phyloP scores from a whole-genome alignment of 1,284 basidiomycete species.

The Erythrobasidium hasegawianum region DNA sequence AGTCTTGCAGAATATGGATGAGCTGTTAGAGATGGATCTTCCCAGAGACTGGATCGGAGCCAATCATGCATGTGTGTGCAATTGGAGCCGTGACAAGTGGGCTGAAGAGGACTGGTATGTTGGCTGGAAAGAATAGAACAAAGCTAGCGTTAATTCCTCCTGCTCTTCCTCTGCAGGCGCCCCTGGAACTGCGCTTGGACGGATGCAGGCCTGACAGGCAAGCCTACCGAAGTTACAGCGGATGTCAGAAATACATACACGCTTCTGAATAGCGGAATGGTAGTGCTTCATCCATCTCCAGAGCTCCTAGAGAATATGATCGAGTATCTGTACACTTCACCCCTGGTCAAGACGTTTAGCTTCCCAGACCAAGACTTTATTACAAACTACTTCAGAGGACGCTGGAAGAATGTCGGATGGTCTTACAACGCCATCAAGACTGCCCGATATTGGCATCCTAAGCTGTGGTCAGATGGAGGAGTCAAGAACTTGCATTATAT shows the following conservation, averaged over 20 bases:
- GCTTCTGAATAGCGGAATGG: constrained; percentile 82
- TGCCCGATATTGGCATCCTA: constrained; percentile 62
- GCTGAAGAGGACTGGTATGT: constrained; percentile 32
- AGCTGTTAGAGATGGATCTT: constrained; percentile 65
- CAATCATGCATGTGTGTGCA: constrained; percentile 85
- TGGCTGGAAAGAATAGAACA: too few relatives aligned
- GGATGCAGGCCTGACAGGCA: constrained; percentile 54
- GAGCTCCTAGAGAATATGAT: constrained; percentile 59
- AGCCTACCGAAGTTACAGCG: constrained; percentile 51
- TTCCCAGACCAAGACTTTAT: constrained; percentile 95
- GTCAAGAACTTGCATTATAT: constrained; percentile 55
- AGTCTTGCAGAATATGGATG: constrained; percentile 81
- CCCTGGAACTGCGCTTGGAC: constrained; percentile 84
- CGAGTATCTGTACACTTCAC: constrained; percentile 63
- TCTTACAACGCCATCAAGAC: constrained; percentile 84
- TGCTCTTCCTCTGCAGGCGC: constrained; percentile 63
- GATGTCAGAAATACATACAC: constrained; percentile 65
- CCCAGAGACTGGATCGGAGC: constrained; percentile 73
- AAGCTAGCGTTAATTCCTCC: too few relatives aligned
- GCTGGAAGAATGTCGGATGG: constrained; percentile 60
- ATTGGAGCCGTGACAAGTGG: constrained; percentile 58
- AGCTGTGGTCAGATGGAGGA: constrained; percentile 72
- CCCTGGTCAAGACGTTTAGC: constrained; percentile 63
- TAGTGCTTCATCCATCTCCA: constrained; percentile 69
- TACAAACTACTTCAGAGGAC: constrained; percentile 68